A percentile compares a stretch with the other conserved stretches of the same genome.
These are phyloP conservation scores for Balansia obtecta DNA, from an alignment of 2,329 filamentous ascomycete genomes.

Conservation along the genomic window DNA sequence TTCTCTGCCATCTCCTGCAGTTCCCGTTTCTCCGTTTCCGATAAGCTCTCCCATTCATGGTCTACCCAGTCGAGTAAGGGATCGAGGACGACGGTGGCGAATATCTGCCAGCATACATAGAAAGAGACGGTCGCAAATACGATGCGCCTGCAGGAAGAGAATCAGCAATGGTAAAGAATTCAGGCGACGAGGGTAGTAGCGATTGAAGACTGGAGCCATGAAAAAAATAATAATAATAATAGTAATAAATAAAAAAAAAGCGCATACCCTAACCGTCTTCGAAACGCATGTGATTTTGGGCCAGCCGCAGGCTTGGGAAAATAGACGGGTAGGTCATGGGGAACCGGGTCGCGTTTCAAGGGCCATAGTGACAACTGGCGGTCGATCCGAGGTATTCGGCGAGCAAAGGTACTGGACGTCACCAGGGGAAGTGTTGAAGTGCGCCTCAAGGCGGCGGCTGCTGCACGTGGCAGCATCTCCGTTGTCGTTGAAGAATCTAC, in stretches of 20 bases:
- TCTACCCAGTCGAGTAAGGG: conserved; percentile 31
- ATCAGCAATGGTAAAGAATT: neutral
- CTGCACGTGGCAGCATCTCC: conserved; percentile 13
- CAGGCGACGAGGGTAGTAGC: neutral
- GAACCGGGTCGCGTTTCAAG: conserved; percentile 15
- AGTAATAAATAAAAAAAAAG: neutral
- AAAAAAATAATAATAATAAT: too few species aligned
- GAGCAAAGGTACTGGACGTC: conserved; percentile 11
- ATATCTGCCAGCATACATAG: conserved; percentile 30
- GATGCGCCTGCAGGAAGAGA: conserved; percentile 12
- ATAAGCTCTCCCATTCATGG: conserved; percentile 28
- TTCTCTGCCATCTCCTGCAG: conserved; percentile 29
- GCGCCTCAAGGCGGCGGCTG: conserved; percentile 12
- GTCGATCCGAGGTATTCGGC: neutral
- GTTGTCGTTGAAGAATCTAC: neutral
- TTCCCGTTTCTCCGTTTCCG: conserved; percentile 30
- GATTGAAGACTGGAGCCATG: neutral
- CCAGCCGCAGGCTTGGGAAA: conserved; percentile 14
- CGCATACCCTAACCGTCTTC: conserved; percentile 4
- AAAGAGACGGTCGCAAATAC: conserved; percentile 20
- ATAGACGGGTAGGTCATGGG: conserved; percentile 19
- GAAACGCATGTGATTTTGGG: conserved; percentile 2
- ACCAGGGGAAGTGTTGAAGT: conserved; percentile 10
- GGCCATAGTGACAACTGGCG: conserved; percentile 22
- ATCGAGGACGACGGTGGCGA: conserved; percentile 32